Base-by-base conservation (phyloP, 495 filamentous ascomycete genomes). In the Xeromyces bisporus region DNA sequence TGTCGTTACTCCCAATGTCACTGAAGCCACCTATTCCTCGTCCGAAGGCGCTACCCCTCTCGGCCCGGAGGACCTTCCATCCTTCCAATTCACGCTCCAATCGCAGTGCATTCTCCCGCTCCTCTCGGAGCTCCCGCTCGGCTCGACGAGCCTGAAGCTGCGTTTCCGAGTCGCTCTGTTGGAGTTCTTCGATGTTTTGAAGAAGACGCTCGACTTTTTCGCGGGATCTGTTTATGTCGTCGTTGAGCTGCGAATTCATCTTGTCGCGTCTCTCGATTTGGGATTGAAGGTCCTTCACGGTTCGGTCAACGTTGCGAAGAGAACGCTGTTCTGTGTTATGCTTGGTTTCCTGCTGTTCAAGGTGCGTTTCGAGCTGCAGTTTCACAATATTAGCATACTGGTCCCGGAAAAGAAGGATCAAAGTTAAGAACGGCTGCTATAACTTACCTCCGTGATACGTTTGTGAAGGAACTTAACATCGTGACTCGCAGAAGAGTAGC, bases 401-500 rank as follows among this genome's bases (percentile, higher is more conserved):
- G 1, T 11, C 18, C 16, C n/a, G n/a, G n/a, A n/a, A n/a, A n/a
- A n/a, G n/a, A n/a, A n/a, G n/a, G n/a, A n/a, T n/a, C n/a, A n/a
- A n/a, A n/a, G n/a, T n/a, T n/a, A n/a, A n/a, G n/a, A n/a, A n/a
- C n/a, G n/a, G n/a, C n/a, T n/a, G n/a, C n/a, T n/a, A n/a, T n/a
- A n/a, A 41, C 67, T 66, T 68, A 93, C 87, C 67, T 96, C 91
- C 64, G 94, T 86, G 40, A 97, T 80, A 23, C 89, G 71, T 41
- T 85, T 84, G 58, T 93, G 79, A 48, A 96, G 58, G 64, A 96
- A 97, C 38, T 85, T 73, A 37, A 96, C 82, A 53, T 97, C 89
- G 36, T 94, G 82, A 45, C 84, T 91, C 26, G 80, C 83, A 34
- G 70, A 86, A 15, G 84, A 84, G 53, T 93, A 96, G 31, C 84